Conservation (phyloP, 768 basidiomycete genomes). For the Suillus tomentosus region DNA sequence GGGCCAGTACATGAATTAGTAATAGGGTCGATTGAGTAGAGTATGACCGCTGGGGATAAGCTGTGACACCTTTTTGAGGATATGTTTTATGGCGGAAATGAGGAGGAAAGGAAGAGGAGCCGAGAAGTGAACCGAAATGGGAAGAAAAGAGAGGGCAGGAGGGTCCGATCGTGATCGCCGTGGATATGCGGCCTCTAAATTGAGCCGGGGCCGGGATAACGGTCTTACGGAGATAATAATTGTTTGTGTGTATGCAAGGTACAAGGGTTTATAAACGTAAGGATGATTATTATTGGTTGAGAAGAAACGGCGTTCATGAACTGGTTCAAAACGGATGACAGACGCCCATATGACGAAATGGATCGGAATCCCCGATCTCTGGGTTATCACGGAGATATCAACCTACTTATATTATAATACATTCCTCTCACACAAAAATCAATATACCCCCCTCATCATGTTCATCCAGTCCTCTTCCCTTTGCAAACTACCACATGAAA, state of each 20-base stretch:
- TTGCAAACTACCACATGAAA: conserved; percentile 41
- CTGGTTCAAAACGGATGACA: too few species aligned
- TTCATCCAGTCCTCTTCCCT: conserved; percentile 25
- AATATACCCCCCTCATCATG: conserved; percentile 19
- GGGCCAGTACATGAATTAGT: too few species aligned
- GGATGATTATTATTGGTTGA: background rate
- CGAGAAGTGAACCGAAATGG: background rate
- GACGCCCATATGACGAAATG: conserved; percentile 2
- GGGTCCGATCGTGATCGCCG: conserved; percentile 10
- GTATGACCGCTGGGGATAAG: background rate
- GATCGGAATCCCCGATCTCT: background rate
- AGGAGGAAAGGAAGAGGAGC: background rate
- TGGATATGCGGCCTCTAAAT: conserved; percentile 6
- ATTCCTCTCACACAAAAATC: background rate
- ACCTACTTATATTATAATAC: background rate
- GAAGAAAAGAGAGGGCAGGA: background rate
- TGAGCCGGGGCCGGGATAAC: conserved; percentile 9
- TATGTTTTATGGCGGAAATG: background rate
- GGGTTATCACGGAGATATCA: conserved; percentile 2
- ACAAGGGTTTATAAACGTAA: background rate
- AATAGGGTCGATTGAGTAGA: too few species aligned
- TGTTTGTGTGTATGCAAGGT: background rate
- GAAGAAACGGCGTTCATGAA: conserved; percentile 24
- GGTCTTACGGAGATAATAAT: conserved; percentile 12
- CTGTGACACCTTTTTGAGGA: too few species aligned